A percentile compares a stretch with the other conserved stretches of the same genome.
phyloP scores from a whole-genome alignment of 2,329 filamentous ascomycete species.

The Davidsoniella australis region DNA sequence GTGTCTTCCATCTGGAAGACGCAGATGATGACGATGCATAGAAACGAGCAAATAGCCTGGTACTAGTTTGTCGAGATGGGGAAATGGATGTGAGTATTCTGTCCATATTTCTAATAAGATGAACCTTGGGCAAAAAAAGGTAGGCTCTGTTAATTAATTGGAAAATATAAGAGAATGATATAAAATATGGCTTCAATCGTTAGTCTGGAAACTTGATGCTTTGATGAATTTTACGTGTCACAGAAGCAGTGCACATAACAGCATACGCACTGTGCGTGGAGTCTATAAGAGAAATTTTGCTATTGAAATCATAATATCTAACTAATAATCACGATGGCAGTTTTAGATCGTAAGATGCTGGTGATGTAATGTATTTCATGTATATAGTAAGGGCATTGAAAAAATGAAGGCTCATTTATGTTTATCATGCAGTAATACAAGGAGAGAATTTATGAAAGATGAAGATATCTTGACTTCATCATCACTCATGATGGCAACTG shows the following conservation, averaged over 20 bases:
- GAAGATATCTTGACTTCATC: background rate
- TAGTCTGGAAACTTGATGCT: no score
- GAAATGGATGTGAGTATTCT: background rate
- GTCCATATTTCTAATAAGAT: background rate
- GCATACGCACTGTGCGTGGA: no score
- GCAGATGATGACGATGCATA: slow-evolving; percentile 9
- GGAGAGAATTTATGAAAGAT: background rate
- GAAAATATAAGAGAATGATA: no score
- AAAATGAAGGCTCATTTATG: background rate
- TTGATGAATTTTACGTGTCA: no score
- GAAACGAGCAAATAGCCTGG: background rate
- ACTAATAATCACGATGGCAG: no score
- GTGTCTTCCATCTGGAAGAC: slow-evolving; percentile 53
- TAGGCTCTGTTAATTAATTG: no score
- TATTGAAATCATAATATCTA: no score
- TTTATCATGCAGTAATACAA: background rate
- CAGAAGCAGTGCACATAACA: no score
- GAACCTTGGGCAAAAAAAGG: background rate
- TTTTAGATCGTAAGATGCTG: no score
- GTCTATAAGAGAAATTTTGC: no score
- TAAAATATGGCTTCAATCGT: no score
- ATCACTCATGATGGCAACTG: background rate
- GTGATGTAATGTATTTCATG: no score
- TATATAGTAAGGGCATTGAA: background rate
- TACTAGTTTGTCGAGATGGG: background rate